Conservation (phyloP, 2,329 filamentous ascomycete species). For the Cryphonectria parasitica region DNA sequence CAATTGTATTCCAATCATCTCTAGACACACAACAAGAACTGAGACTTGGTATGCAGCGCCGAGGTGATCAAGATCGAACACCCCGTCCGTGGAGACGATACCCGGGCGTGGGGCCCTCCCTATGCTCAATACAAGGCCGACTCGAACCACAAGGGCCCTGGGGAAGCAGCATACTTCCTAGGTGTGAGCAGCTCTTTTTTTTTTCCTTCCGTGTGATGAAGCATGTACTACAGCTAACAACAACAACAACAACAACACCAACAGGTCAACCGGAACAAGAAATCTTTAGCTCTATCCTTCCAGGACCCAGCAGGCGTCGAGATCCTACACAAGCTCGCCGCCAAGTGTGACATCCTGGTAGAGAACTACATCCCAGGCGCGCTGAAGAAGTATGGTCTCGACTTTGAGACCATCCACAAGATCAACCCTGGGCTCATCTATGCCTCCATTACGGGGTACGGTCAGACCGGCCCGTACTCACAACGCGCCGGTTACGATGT, state of each 20-base stretch:
- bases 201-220: neutral
- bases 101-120: slow-evolving; percentile 92
- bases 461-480: slow-evolving; percentile 90
- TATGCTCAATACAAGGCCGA: slow-evolving; percentile 77
- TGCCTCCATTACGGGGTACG: slow-evolving; percentile 95
- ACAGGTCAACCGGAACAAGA: slow-evolving; percentile 96
- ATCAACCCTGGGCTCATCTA: slow-evolving; percentile 91
- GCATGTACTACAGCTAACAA: slow-evolving; percentile 15
- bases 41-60: slow-evolving; percentile 60
- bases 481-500: slow-evolving; percentile 94
- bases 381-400: slow-evolving; percentile 87
- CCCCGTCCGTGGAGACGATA: slow-evolving; percentile 88
- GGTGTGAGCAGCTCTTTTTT: slow-evolving; percentile 61
- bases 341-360: slow-evolving; percentile 87
- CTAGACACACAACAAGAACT: slow-evolving; percentile 28
- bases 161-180: slow-evolving; percentile 94
- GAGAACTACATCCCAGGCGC: slow-evolving; percentile 95
- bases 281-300: slow-evolving; percentile 89
- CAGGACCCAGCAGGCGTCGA: slow-evolving; percentile 81
- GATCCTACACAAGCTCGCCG: slow-evolving; percentile 82
- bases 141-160: slow-evolving; percentile 66
- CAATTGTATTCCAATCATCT: slow-evolving; percentile 32
- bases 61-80: slow-evolving; percentile 98
- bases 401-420: slow-evolving; percentile 77
- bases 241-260: slow-evolving; percentile 41